phyloP scores from a whole-genome alignment of 1,284 basidiomycete genomes.

The Trichosporon sp. region DNA sequence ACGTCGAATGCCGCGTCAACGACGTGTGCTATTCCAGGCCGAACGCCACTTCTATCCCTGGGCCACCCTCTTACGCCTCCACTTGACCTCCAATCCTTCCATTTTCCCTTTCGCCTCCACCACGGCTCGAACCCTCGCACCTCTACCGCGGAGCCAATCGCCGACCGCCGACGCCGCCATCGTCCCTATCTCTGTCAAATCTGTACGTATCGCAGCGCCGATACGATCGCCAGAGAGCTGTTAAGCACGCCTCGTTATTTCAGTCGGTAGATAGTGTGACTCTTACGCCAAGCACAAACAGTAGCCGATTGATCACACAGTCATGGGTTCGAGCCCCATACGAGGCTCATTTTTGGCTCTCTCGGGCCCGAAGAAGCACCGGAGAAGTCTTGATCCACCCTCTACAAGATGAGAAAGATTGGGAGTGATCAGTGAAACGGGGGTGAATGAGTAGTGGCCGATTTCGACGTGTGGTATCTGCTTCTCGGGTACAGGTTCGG shows the following conservation, averaged over 20 bases:
- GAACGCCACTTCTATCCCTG: not conserved
- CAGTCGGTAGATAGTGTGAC: constrained; percentile 19
- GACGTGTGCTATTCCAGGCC: too few relatives aligned
- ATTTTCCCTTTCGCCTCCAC: not conserved
- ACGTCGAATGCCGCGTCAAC: too few relatives aligned
- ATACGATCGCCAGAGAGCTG: not conserved
- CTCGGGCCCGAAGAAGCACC: too few relatives aligned
- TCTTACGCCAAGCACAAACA: constrained; percentile 1
- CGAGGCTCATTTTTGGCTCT: constrained; percentile 10
- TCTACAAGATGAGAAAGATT: too few relatives aligned
- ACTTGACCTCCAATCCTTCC: not conserved
- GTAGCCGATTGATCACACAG: constrained; percentile 18
- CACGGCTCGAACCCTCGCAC: not conserved
- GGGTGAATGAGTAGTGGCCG: too few relatives aligned
- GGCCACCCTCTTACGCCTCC: not conserved
- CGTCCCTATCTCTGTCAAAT: not conserved
- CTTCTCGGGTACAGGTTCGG: too few relatives aligned
- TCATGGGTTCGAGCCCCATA: constrained; percentile 20
- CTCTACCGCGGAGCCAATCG: not conserved
- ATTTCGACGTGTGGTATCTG: too few relatives aligned
- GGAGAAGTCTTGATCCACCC: too few relatives aligned
- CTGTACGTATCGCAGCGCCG: not conserved
- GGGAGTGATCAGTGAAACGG: too few relatives aligned
- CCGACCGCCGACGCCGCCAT: not conserved
- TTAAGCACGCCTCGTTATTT: constrained; percentile 6